phyloP scores from a whole-genome alignment of 2,329 filamentous ascomycete genomes.

The Calonectria multiphialidica region DNA sequence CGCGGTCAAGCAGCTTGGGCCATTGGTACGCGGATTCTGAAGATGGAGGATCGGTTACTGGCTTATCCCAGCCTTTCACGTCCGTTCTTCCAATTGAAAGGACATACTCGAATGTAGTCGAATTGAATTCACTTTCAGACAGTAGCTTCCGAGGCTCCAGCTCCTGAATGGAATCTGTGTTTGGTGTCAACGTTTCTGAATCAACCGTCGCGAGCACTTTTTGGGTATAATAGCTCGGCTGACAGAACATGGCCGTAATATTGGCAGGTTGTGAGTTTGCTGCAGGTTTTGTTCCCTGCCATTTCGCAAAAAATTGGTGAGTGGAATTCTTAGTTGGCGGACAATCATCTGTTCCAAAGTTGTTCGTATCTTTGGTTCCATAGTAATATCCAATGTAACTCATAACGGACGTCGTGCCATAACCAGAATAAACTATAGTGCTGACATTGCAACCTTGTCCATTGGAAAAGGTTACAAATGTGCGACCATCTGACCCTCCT shows the following conservation, averaged over 20 bases:
- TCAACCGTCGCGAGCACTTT: slow-evolving; percentile 54
- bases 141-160: slow-evolving; percentile 20
- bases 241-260: slow-evolving; percentile 56
- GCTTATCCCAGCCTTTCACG: neutral
- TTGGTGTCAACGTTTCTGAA: neutral
- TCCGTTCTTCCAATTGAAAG: slow-evolving; percentile 42
- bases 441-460: slow-evolving; percentile 52
- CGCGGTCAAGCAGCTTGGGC: slow-evolving; percentile 17
- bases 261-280: slow-evolving; percentile 24
- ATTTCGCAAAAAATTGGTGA: slow-evolving; percentile 53
- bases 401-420: slow-evolving; percentile 39
- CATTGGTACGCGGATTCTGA: slow-evolving; percentile 39
- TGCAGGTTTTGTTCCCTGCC: slow-evolving; percentile 2
- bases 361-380: slow-evolving; percentile 45
- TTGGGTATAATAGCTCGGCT: slow-evolving; percentile 59
- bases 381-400: slow-evolving; percentile 59
- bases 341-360: slow-evolving; percentile 50
- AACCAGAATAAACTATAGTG: slow-evolving; percentile 15
- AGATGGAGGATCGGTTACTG: slow-evolving; percentile 40
- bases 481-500: neutral
- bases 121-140: slow-evolving; percentile 47
- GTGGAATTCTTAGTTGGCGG: slow-evolving; percentile 37
- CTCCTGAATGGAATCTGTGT: slow-evolving; percentile 15
- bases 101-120: slow-evolving; percentile 49
- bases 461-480: slow-evolving; percentile 47